Percentiles rank a stretch among this genome's conserved stretches.
Conservation (phyloP, 1,284 basidiomycete genomes). For the Mycosarcoma mackinlayi region DNA sequence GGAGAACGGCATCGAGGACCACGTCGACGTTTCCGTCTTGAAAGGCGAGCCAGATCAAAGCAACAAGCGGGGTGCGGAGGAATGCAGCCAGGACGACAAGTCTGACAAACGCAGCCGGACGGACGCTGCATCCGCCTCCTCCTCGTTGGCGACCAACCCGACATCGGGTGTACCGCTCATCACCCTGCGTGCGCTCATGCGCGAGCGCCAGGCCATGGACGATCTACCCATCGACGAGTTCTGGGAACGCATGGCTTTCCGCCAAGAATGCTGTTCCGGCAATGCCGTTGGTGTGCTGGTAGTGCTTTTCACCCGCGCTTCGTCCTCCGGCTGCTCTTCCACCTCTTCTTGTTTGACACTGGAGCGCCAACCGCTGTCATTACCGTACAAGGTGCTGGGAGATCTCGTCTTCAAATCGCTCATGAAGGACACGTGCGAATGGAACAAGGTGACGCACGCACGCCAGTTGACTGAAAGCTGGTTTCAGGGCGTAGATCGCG, state of each 20-base stretch:
- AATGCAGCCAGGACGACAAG: neutral
- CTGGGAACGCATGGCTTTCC: conserved; percentile 66
- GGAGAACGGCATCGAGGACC: conserved; percentile 9
- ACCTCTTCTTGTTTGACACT: too few species aligned
- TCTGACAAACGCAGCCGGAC: conserved; percentile 13
- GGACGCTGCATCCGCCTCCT: neutral
- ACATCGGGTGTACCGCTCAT: conserved; percentile 21
- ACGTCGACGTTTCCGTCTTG: conserved; percentile 4
- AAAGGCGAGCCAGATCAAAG: neutral
- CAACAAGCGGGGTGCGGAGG: conserved; percentile 4
- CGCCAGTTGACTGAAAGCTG: conserved; percentile 46
- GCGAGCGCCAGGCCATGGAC: conserved; percentile 61
- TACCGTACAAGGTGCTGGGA: conserved; percentile 52
- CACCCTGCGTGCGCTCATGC: conserved; percentile 46
- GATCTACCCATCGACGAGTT: conserved; percentile 58
- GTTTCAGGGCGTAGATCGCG: conserved; percentile 48
- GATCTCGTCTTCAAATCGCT: conserved; percentile 58
- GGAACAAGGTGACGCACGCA: conserved; percentile 36
- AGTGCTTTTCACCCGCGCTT: conserved; percentile 50
- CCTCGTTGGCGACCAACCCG: neutral
- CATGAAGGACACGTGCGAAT: conserved; percentile 61
- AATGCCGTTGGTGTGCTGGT: conserved; percentile 66
- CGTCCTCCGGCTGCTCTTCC: too few species aligned
- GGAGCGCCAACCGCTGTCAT: conserved; percentile 39
- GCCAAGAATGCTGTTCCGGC: conserved; percentile 66